These are phyloP conservation scores for Neonectria ditissima DNA, from an alignment of 2,329 filamentous ascomycete species.

Conservation along the genomic window DNA sequence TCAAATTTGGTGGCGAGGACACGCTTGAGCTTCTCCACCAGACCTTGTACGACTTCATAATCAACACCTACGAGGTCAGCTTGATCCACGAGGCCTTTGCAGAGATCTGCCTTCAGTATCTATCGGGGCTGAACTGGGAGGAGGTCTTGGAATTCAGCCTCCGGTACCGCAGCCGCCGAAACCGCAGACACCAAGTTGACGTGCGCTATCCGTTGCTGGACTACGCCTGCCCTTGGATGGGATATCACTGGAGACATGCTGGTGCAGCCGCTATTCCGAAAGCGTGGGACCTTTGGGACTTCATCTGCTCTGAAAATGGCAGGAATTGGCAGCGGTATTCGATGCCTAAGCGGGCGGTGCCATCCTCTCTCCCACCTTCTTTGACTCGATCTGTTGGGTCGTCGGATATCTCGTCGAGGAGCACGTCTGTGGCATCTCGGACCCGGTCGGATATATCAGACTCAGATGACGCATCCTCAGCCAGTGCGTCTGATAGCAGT, in stretches of 20 bases:
- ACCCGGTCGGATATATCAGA: background rate
- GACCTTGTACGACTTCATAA: slow-evolving; percentile 39
- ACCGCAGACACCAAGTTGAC: slow-evolving; percentile 1
- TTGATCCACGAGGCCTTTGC: slow-evolving; percentile 29
- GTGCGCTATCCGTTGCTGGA: slow-evolving; percentile 21
- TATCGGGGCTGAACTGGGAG: slow-evolving; percentile 28
- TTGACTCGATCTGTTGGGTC: background rate
- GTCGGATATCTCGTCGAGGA: background rate
- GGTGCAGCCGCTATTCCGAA: slow-evolving; percentile 11
- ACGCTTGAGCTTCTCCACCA: slow-evolving; percentile 38
- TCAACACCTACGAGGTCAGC: slow-evolving; percentile 32
- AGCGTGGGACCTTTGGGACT: slow-evolving; percentile 32
- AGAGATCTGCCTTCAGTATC: slow-evolving; percentile 28
- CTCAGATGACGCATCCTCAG: slow-evolving; percentile 2
- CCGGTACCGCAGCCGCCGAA: background rate
- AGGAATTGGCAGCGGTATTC: slow-evolving; percentile 25
- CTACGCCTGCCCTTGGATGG: slow-evolving; percentile 30
- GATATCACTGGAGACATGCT: slow-evolving; percentile 31
- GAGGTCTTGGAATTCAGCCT: background rate
- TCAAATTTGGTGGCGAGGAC: slow-evolving; percentile 31
- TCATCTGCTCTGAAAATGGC: slow-evolving; percentile 33
- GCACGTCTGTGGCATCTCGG: background rate
- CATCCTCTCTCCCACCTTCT: background rate
- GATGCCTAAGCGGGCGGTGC: background rate
- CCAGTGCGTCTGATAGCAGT: background rate